phyloP scores from a whole-genome alignment of 371 early-diverging fungal species.

The Nematocida sp. region DNA sequence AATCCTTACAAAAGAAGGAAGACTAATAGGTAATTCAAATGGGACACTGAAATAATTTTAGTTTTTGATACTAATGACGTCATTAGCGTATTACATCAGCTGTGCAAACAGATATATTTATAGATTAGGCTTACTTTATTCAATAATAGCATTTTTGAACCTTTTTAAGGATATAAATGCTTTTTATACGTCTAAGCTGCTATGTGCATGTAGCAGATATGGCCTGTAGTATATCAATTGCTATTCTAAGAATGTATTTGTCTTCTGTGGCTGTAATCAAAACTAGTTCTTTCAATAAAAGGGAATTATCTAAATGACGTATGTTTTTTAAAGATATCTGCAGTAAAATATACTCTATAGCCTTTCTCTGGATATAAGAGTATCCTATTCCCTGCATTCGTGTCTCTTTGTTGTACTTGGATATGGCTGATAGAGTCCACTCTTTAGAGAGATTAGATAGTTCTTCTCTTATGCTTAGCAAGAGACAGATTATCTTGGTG shows the following conservation, averaged over 20 bases:
- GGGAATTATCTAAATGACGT: not conserved
- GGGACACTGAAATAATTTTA: too few relatives aligned
- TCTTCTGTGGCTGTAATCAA: conserved; percentile 5
- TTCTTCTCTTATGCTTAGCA: conserved; percentile 19
- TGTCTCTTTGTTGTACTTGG: conserved; percentile 31
- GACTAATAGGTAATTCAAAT: not conserved
- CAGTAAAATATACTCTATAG: conserved; percentile 24
- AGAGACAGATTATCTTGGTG: conserved; percentile 17
- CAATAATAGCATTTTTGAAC: too few relatives aligned
- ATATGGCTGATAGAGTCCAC: not conserved
- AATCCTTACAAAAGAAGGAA: conserved; percentile 8
- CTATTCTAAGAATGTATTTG: not conserved
- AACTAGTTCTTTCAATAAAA: not conserved
- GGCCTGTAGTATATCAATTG: conserved; percentile 1
- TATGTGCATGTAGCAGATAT: not conserved
- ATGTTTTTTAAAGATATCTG: not conserved
- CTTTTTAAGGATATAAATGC: too few relatives aligned
- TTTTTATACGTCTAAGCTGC: not conserved
- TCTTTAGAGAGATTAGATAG: not conserved
- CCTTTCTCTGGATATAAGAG: conserved; percentile 27
- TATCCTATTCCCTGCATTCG: conserved; percentile 2
- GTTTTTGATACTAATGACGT: too few relatives aligned
- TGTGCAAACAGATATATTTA: too few relatives aligned
- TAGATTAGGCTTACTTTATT: too few relatives aligned
- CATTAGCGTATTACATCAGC: too few relatives aligned